A percentile compares a stretch with the other conserved stretches of the same genome.
These are phyloP conservation scores for Brassica carinata DNA, from an alignment of 345 rosid species.

Conservation along the genomic window DNA sequence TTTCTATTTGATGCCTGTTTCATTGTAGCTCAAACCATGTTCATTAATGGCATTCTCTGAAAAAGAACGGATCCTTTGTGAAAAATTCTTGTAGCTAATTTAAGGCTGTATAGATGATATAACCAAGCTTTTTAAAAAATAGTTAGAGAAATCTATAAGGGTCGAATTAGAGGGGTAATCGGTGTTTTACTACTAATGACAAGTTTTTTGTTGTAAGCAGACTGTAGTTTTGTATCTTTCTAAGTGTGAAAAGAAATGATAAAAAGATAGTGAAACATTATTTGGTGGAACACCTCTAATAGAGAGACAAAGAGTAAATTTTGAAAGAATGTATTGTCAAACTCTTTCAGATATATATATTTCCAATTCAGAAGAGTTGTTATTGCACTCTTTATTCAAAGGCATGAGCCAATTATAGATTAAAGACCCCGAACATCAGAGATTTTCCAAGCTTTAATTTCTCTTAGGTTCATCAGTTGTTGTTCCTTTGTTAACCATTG, in stretches of 20 bases:
- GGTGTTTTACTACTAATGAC: too few species aligned
- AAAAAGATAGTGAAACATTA: too few species aligned
- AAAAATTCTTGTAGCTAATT: background rate
- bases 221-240: too few species aligned
- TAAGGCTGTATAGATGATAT: background rate
- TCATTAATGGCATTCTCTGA: constrained; percentile 12
- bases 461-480: background rate
- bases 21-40: background rate
- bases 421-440: constrained; percentile 6
- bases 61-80: background rate
- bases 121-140: background rate
- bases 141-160: background rate
- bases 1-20: constrained; percentile 1
- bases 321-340: too few species aligned
- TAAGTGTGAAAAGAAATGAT: too few species aligned
- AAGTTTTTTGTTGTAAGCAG: too few species aligned
- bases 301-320: too few species aligned
- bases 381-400: constrained; percentile 4
- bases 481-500: background rate
- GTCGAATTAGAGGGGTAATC: background rate
- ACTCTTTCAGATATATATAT: too few species aligned
- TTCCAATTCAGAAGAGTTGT: background rate
- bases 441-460: background rate
- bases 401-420: background rate
- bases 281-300: too few species aligned